Percentiles rank a stretch among this genome's conserved stretches.
These are phyloP conservation scores for Solanum neorickii DNA, from an alignment of 257 asterid genomes.

Conservation along the genomic window DNA sequence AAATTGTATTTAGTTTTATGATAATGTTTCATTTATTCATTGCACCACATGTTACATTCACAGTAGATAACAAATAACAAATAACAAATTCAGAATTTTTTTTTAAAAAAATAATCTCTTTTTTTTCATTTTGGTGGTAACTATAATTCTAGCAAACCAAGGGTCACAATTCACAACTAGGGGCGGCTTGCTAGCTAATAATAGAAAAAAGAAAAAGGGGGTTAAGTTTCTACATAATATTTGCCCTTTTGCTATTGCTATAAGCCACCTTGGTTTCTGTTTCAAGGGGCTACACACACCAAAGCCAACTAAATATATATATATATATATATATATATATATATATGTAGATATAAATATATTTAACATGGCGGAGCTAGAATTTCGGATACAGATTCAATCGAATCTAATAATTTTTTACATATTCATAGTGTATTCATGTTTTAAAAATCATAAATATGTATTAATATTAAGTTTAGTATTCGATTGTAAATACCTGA, in stretches of 20 bases:
- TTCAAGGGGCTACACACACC: background rate
- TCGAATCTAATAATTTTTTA: no score
- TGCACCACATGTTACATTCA: background rate
- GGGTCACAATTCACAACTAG: background rate
- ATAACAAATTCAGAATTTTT: background rate
- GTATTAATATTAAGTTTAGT: background rate
- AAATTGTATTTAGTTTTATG: background rate
- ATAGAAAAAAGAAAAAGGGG: background rate
- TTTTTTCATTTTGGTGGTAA: background rate
- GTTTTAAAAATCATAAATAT: no score
- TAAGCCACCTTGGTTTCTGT: background rate
- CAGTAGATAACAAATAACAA: background rate
- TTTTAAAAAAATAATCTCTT: no score
- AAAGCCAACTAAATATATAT: background rate
- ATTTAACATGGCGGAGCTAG: background rate
- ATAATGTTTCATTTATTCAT: background rate
- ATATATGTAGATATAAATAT: no score
- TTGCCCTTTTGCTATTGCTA: background rate
- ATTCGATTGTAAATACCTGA: no score
- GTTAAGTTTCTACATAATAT: background rate
- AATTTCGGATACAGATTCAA: fast-evolving
- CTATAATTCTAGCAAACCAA: background rate
- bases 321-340: background rate
- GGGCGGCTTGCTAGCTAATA: background rate
- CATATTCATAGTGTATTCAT: background rate